A percentile compares a stretch with the other conserved stretches of the same genome.
Conservation (phyloP, 257 asterid species). For the Petunia axillaris region DNA sequence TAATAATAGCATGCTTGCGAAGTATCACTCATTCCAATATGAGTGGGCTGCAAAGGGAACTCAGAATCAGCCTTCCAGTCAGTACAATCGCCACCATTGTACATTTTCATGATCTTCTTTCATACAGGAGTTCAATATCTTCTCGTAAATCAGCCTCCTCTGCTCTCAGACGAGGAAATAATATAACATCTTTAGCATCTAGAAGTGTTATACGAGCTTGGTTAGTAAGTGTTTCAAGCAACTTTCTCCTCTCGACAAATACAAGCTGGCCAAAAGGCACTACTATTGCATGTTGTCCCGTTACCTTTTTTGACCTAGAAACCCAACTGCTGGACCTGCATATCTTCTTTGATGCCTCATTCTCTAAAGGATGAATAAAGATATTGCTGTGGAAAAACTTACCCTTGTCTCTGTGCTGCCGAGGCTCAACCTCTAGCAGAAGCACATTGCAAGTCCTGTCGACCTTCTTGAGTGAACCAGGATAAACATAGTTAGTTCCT, state of each 20-base stretch:
- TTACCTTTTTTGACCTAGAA: constrained; percentile 60
- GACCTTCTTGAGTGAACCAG: constrained; percentile 72
- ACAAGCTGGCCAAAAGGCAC: constrained; percentile 72
- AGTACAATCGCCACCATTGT: constrained; percentile 43
- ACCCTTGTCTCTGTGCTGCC: constrained; percentile 47
- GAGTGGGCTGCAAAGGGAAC: constrained; percentile 50
- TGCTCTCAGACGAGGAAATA: constrained; percentile 58
- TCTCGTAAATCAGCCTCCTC: constrained; percentile 48
- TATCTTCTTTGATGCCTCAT: constrained; percentile 45
- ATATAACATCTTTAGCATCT: constrained; percentile 38
- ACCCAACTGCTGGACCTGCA: constrained; percentile 50
- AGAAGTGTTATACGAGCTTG: constrained; percentile 56
- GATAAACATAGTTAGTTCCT: constrained; percentile 68
- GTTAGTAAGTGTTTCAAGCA: constrained; percentile 65
- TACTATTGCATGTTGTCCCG: constrained; percentile 48
- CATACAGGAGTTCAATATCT: constrained; percentile 53
- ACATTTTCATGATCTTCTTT: constrained; percentile 74
- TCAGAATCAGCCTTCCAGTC: constrained; percentile 48
- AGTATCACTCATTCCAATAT: constrained; percentile 62
- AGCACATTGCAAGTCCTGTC: constrained; percentile 74
- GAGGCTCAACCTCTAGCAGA: constrained; percentile 76
- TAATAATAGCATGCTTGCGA: constrained; percentile 45
- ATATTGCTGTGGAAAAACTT: constrained; percentile 60
- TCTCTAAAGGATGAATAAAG: constrained; percentile 49
- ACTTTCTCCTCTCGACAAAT: constrained; percentile 83